Conservation (phyloP, 257 asterid genomes). For the Thymus mandschuricus region DNA sequence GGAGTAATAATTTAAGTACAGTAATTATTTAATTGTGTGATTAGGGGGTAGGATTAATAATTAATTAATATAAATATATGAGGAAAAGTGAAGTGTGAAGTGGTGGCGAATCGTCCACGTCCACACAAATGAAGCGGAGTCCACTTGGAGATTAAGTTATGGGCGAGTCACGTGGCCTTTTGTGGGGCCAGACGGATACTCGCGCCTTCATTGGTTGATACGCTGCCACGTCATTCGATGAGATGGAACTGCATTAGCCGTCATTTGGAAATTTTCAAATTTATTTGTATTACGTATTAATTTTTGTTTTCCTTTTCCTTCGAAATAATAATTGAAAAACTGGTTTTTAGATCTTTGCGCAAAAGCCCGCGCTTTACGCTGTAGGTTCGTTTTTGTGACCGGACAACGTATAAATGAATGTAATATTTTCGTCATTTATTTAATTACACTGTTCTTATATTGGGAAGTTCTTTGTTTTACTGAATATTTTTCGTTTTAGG, state of each 20-base stretch:
- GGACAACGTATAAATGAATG: too few species aligned
- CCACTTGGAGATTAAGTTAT: neutral
- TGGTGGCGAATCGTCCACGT: constrained; percentile 30
- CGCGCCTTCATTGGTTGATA: constrained; percentile 34
- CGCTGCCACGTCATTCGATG: constrained; percentile 35
- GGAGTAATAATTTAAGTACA: too few species aligned
- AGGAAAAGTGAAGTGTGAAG: neutral
- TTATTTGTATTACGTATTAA: too few species aligned
- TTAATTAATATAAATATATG: neutral
- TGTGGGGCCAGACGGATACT: constrained; percentile 30
- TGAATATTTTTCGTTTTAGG: too few species aligned
- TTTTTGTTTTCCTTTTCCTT: too few species aligned
- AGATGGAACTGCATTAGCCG: too few species aligned
- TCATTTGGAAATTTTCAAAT: too few species aligned
- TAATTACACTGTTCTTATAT: too few species aligned
- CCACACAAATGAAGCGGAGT: neutral
- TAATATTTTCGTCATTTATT: too few species aligned
- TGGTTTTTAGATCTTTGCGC: neutral
- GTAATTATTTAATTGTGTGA: neutral
- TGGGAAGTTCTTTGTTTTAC: too few species aligned
- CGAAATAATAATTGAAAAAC: neutral
- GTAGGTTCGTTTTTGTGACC: neutral
- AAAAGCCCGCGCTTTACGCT: neutral
- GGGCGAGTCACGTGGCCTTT: constrained; percentile 34
- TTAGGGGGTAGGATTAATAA: neutral